phyloP scores from a whole-genome alignment of 192 early-diverging fungal species.

The Podochytrium sp. region DNA sequence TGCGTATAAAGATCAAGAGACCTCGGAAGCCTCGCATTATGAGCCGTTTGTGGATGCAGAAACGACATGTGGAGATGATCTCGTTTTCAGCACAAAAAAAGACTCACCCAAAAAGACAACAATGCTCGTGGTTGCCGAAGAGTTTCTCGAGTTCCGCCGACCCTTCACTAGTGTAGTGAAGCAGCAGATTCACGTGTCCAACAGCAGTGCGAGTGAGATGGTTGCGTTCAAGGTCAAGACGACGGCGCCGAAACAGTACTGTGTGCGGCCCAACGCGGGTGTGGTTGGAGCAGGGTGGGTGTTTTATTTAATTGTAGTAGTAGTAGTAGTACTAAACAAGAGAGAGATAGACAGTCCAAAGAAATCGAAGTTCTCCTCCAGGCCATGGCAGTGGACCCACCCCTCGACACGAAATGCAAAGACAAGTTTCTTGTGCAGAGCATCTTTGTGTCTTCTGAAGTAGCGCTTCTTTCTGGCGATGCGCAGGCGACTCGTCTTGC shows the following conservation, averaged over 20 bases:
- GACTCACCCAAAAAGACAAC: neutral
- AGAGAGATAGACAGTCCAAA: conserved; percentile 47
- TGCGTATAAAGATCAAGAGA: no score
- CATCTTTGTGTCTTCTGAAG: conserved; percentile 67
- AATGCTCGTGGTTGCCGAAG: conserved; percentile 26
- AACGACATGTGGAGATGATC: no score
- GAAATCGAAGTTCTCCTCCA: conserved; percentile 89
- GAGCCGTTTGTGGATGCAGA: no score
- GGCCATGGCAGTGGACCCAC: conserved; percentile 82
- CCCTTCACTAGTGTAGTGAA: conserved; percentile 48
- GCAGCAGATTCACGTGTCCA: conserved; percentile 44
- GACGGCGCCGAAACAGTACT: conserved; percentile 96
- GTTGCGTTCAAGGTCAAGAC: conserved; percentile 99
- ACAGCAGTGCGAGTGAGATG: conserved; percentile 51
- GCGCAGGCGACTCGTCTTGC: conserved; percentile 46
- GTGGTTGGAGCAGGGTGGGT: conserved; percentile 63
- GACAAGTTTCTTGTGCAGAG: conserved; percentile 97
- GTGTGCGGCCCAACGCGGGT: conserved; percentile 92
- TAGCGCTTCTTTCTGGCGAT: conserved; percentile 62
- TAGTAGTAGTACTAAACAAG: no score
- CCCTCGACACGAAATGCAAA: conserved; percentile 80
- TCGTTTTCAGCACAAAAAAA: no score
- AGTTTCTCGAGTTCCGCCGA: conserved; percentile 47
- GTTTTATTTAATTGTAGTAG: neutral
- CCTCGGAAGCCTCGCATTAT: no score